Base-by-base conservation (phyloP, 768 basidiomycete genomes). In the Boletus coccyginus region DNA sequence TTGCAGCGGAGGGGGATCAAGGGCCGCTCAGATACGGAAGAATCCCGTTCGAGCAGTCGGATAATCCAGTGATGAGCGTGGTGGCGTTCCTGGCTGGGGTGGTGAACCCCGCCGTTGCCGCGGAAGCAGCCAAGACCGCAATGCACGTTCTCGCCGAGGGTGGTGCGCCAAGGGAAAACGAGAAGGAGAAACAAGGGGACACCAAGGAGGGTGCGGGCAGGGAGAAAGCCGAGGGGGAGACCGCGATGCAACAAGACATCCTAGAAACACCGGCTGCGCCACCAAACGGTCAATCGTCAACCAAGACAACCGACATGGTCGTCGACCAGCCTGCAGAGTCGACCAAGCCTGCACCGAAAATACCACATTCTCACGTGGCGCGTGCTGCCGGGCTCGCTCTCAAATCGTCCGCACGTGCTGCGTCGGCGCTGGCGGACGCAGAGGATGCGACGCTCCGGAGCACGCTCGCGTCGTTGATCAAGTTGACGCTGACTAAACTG, bases 41-140 rank as follows among this genome's bases (percentile, higher is more conserved):
- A 16, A 80, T 97, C 52, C 96, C 96, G 1, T 97, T 98, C 68
- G 90, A 94, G 63, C 91, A 94, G 69, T 85, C 91, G 6, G 97
- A 99, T 66, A 98, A 98, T 67, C 97, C 97, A 0, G 93, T 99
- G 17, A 94, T 99, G 94, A 93, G 91, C 70, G 97, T 98, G 24
- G 95, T 98, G 19, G 94, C 97, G 2, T 98, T 98, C 77, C 78
- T 99, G 24, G 94, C 97, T 9, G 90, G 92, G 7, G 94, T 95
- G 11, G 89, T 98, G 8, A 86, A 85, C 11, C 93, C 94, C 0
- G 87, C 87, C 0, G 89, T 97, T 5, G 96, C 95, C 5, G 90
- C 93, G 0, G 94, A 94, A 57, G 96, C 95, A 1, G 97, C 97
- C 7, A 94, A 94, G 70, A 86, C 86, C 0, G 94, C 94, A 0